Evolutionary conservation across 2,329 filamentous ascomycete species (phyloP).

Genomic region (Pseudocercospora musae): DNA sequence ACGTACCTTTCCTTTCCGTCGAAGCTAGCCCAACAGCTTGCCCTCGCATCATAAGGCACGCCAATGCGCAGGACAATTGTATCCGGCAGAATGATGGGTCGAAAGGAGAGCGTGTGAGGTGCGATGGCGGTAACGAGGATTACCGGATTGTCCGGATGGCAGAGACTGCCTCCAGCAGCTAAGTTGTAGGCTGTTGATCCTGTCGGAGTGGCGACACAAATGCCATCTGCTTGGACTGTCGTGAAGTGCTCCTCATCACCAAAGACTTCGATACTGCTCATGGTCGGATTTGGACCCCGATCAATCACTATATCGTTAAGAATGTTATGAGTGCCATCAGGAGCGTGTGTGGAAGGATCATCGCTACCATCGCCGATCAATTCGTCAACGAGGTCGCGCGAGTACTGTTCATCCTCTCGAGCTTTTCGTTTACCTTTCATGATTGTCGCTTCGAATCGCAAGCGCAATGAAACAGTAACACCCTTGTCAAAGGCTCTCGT

Average conservation of each 20-base stretch:
- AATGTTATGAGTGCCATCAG: slow-evolving; percentile 82
- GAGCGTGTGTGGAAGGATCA: slow-evolving; percentile 78
- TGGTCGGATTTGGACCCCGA: slow-evolving; percentile 86
- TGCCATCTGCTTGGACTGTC: slow-evolving; percentile 84
- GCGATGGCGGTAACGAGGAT: slow-evolving; percentile 94
- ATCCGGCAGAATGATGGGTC: slow-evolving; percentile 94
- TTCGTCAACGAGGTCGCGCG: slow-evolving; percentile 79
- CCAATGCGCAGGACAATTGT: slow-evolving; percentile 90
- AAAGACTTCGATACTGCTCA: slow-evolving; percentile 89
- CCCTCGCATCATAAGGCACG: slow-evolving; percentile 89
- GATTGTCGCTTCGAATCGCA: slow-evolving; percentile 89
- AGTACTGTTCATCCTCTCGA: slow-evolving; percentile 32
- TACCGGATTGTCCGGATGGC: slow-evolving; percentile 93
- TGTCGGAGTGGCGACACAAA: slow-evolving; percentile 91
- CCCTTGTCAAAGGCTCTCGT: slow-evolving; percentile 73
- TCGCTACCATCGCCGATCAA: slow-evolving; percentile 82
- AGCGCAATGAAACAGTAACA: slow-evolving; percentile 79
- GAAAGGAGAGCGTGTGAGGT: slow-evolving; percentile 89
- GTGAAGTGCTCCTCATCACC: slow-evolving; percentile 95
- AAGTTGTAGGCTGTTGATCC: slow-evolving; percentile 95
- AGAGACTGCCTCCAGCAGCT: slow-evolving; percentile 89
- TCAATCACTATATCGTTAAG: slow-evolving; percentile 74
- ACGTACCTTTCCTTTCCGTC: slow-evolving; percentile 77
- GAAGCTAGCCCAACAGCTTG: slow-evolving; percentile 94
- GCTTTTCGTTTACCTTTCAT: slow-evolving; percentile 69